These are phyloP conservation scores for Ramichloridium luteum DNA, from an alignment of 2,329 filamentous ascomycete species.

Conservation along the genomic window DNA sequence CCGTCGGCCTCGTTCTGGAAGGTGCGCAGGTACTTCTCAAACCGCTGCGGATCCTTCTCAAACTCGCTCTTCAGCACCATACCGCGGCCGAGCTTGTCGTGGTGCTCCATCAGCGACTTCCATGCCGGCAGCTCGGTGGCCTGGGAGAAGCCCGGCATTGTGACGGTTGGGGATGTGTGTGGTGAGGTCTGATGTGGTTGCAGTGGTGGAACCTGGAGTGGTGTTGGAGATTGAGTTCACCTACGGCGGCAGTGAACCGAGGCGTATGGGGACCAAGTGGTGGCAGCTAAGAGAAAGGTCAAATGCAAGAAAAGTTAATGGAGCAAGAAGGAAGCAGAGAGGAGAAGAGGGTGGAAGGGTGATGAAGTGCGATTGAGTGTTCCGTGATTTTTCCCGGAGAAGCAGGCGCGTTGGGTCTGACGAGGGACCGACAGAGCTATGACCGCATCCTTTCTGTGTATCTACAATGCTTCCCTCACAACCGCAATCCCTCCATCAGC, in stretches of 20 bases:
- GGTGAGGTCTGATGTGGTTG: slow-evolving; percentile 12
- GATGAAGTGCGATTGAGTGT: background rate
- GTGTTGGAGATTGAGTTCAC: background rate
- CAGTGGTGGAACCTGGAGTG: slow-evolving; percentile 2
- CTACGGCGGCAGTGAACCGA: slow-evolving; percentile 1
- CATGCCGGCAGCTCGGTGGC: slow-evolving; percentile 77
- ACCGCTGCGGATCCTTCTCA: slow-evolving; percentile 73
- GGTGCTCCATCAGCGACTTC: slow-evolving; percentile 76
- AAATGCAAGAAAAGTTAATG: background rate
- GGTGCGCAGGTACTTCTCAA: slow-evolving; percentile 77
- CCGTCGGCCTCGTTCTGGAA: slow-evolving; percentile 69
- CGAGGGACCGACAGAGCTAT: too few relatives aligned
- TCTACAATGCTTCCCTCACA: too few relatives aligned
- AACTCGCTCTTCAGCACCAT: slow-evolving; percentile 93
- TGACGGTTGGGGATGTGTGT: slow-evolving; percentile 18
- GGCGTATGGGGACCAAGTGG: background rate
- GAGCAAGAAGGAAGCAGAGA: slow-evolving; percentile 1
- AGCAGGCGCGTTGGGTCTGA: too few relatives aligned
- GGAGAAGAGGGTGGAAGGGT: slow-evolving; percentile 4
- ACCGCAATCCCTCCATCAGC: too few relatives aligned
- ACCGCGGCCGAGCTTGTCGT: slow-evolving; percentile 71
- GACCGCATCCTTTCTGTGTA: too few relatives aligned
- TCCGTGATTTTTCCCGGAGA: too few relatives aligned
- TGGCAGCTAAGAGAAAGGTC: slow-evolving; percentile 1
- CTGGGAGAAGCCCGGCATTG: slow-evolving; percentile 58